Evolutionary conservation across 345 rosid genomes (phyloP).

Genomic region (Passiflora organensis): DNA sequence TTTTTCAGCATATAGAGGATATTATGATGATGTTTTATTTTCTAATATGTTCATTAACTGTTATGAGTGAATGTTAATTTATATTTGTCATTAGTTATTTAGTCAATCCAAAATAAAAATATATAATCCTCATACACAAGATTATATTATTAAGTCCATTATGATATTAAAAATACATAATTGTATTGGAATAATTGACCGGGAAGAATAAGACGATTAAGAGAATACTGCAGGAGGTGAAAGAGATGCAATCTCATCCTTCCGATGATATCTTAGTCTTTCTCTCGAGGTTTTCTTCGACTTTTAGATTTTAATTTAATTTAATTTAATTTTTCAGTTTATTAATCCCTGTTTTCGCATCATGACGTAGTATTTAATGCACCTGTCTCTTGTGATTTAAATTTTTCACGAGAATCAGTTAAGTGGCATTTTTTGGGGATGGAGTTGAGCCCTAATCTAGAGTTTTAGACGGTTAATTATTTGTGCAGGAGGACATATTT

Average conservation of each 20-base stretch:
- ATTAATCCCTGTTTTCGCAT: not conserved
- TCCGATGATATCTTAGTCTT: slow-evolving; percentile 96
- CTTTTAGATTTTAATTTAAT: not conserved
- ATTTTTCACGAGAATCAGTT: too few species aligned
- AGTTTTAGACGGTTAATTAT: not conserved
- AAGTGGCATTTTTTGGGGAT: too few species aligned
- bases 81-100: too few species aligned
- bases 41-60: too few species aligned
- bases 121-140: too few species aligned
- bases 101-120: too few species aligned
- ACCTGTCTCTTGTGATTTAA: not conserved
- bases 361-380: not conserved
- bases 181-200: slow-evolving; percentile 87
- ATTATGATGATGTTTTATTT: too few species aligned
- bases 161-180: slow-evolving; percentile 14
- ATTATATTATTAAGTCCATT: too few species aligned
- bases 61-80: too few species aligned
- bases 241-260: slow-evolving; percentile 97
- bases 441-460: not conserved
- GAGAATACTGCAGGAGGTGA: slow-evolving; percentile 96
- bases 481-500: slow-evolving; percentile 79
- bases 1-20: too few species aligned
- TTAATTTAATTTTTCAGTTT: not conserved
- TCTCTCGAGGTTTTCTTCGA: slow-evolving; percentile 77
- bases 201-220: slow-evolving; percentile 90